Conservation (phyloP, 2,329 filamentous ascomycete genomes). For the Ophidiomyces ophidiicola region DNA sequence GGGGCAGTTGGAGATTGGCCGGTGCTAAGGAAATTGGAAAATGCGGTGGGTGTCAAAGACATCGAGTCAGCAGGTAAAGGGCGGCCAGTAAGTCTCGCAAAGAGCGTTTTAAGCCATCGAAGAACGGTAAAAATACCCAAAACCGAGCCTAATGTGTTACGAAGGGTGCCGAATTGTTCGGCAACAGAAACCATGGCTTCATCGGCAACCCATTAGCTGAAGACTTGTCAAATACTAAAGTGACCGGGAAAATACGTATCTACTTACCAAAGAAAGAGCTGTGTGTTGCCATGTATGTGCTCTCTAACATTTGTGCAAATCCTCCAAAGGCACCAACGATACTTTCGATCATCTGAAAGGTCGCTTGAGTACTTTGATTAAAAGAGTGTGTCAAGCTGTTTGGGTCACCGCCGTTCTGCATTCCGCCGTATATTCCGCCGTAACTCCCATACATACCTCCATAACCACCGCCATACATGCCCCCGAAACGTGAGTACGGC, state of each 20-base stretch:
- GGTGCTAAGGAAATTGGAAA: slow-evolving; percentile 75
- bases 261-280: slow-evolving; percentile 89
- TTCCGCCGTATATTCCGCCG: slow-evolving; percentile 38
- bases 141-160: slow-evolving; percentile 84
- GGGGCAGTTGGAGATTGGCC: slow-evolving; percentile 36
- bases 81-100: slow-evolving; percentile 85
- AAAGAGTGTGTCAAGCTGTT: slow-evolving; percentile 93
- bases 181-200: slow-evolving; percentile 94
- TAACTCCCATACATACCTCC: slow-evolving; percentile 27
- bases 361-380: slow-evolving; percentile 86
- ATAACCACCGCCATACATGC: slow-evolving; percentile 38
- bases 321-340: slow-evolving; percentile 94
- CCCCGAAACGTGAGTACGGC: slow-evolving; percentile 43
- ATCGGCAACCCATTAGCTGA: slow-evolving; percentile 13
- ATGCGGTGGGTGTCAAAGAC: slow-evolving; percentile 77
- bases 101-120: slow-evolving; percentile 81
- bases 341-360: slow-evolving; percentile 96
- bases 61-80: slow-evolving; percentile 78
- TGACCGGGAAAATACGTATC: neutral
- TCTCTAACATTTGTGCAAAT: slow-evolving; percentile 98
- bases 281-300: slow-evolving; percentile 98
- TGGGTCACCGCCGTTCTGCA: slow-evolving; percentile 45
- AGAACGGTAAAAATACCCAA: slow-evolving; percentile 92
- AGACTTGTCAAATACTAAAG: slow-evolving; percentile 8
- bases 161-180: slow-evolving; percentile 87